Conservation (phyloP, 2,329 filamentous ascomycete species). For the Fusarium virguliforme region DNA sequence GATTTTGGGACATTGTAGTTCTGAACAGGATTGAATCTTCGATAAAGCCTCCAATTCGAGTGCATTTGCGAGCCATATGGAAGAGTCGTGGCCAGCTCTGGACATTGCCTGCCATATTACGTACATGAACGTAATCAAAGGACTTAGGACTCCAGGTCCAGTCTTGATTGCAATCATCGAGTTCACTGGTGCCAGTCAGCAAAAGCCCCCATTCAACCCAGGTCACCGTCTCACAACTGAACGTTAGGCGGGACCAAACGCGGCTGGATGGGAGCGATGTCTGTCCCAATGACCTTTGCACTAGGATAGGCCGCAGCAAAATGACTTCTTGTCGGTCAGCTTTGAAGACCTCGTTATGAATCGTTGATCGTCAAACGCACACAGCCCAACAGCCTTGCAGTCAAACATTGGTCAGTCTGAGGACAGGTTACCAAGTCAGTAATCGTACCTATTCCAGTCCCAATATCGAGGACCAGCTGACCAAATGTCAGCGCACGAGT, state of each 20-base stretch:
- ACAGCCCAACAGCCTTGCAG: background rate
- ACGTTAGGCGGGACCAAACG: background rate
- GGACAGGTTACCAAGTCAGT: background rate
- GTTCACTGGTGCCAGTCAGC: background rate
- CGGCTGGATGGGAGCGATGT: background rate
- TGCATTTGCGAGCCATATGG: background rate
- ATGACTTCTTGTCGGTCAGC: background rate
- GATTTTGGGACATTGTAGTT: background rate
- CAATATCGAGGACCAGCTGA: background rate
- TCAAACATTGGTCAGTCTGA: background rate
- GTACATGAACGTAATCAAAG: background rate
- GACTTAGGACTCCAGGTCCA: background rate
- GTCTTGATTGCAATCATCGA: constrained; percentile 2
- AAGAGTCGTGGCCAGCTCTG: constrained; percentile 1
- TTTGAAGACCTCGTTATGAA: background rate
- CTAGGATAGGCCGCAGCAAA: background rate
- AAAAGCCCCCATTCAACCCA: background rate
- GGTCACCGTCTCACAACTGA: background rate
- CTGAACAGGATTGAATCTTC: background rate
- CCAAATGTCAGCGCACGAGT: background rate
- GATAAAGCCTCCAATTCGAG: background rate
- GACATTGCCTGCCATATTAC: background rate
- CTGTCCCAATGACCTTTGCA: background rate
- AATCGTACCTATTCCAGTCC: background rate
- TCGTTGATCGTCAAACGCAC: background rate